Conservation (phyloP, 192 early-diverging fungal species). For the Entomortierella beljakovae region DNA sequence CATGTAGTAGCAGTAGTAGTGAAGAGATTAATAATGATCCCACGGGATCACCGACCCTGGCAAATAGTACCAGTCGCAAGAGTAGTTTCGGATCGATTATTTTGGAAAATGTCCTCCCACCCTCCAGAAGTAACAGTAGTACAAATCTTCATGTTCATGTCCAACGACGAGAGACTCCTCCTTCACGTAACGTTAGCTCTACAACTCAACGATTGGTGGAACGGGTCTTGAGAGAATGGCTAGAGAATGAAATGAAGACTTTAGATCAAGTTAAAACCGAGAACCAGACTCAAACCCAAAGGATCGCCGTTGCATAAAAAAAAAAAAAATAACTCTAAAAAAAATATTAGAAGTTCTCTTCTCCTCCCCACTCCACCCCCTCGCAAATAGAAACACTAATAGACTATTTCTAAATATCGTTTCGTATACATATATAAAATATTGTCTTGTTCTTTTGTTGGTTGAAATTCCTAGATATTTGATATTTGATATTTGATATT, state of each 20-base stretch:
- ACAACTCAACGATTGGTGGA: slow-evolving; percentile 60
- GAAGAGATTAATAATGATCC: neutral
- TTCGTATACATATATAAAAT: too few species aligned
- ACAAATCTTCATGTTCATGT: slow-evolving; percentile 33
- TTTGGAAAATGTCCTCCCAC: slow-evolving; percentile 28
- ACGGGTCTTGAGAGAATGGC: slow-evolving; percentile 60
- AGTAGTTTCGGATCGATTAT: slow-evolving; percentile 9
- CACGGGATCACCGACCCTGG: neutral
- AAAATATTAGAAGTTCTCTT: too few species aligned
- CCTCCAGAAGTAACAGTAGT: slow-evolving; percentile 20
- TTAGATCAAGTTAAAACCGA: neutral
- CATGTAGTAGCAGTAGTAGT: neutral
- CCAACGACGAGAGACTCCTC: neutral
- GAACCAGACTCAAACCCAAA: neutral
- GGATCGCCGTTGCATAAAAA: neutral
- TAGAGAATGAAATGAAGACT: slow-evolving; percentile 31
- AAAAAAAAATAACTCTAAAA: neutral
- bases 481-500: too few species aligned
- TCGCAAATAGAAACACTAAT: too few species aligned
- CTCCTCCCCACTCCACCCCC: too few species aligned
- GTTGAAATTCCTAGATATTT: too few species aligned
- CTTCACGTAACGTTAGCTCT: slow-evolving; percentile 45
- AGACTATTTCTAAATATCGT: too few species aligned
- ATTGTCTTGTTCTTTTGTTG: too few species aligned
- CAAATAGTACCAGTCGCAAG: neutral